Conservation (phyloP, 2,329 filamentous ascomycete species). For the Nemania serpens region DNA sequence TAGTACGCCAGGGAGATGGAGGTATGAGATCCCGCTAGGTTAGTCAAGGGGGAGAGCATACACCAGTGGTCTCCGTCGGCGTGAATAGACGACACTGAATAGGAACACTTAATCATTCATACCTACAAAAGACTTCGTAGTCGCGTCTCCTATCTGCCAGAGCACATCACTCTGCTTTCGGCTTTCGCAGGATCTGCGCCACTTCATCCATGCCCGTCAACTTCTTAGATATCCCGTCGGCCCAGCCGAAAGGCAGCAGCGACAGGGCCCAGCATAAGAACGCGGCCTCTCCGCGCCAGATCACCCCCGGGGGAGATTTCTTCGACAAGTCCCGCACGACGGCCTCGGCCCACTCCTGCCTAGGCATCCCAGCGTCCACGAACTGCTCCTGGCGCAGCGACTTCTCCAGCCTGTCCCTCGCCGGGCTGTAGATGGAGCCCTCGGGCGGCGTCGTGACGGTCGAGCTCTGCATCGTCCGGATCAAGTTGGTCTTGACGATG, state of each 20-base stretch:
- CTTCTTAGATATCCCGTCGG: background rate
- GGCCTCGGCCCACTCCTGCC: slow-evolving; percentile 1
- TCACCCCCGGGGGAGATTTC: background rate
- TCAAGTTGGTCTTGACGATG: slow-evolving; percentile 25
- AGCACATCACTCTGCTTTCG: background rate
- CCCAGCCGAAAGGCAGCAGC: background rate
- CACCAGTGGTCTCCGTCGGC: too few species aligned
- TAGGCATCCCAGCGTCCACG: background rate
- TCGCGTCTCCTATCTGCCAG: background rate
- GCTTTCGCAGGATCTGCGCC: background rate
- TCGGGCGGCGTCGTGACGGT: slow-evolving; percentile 28
- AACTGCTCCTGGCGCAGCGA: slow-evolving; percentile 10
- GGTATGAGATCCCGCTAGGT: too few species aligned
- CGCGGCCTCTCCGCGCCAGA: background rate
- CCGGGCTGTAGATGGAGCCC: slow-evolving; percentile 29
- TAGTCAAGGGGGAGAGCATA: too few species aligned
- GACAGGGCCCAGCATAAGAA: background rate
- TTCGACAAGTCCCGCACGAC: background rate
- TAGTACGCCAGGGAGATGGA: background rate
- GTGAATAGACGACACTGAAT: too few species aligned
- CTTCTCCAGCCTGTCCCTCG: background rate
- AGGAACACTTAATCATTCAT: too few species aligned
- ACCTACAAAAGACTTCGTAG: too few species aligned
- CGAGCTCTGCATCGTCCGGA: slow-evolving; percentile 29
- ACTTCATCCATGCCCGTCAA: background rate